Evolutionary conservation across 768 basidiomycete species (phyloP).

Genomic region (Agaricus subrufescens): DNA sequence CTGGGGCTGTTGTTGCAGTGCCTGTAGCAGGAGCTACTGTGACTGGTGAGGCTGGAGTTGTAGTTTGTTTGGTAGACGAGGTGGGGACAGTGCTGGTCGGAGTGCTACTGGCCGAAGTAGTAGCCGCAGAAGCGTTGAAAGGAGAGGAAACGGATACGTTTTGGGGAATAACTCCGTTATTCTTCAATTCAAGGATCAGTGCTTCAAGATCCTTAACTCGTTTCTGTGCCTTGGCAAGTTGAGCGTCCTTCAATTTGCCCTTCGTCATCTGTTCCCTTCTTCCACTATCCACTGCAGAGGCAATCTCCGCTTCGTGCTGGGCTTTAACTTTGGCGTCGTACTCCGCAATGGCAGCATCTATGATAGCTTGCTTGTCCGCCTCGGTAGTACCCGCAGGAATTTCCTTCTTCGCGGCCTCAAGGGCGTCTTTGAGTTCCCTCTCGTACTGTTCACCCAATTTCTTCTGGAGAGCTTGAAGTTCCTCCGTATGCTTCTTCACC

Average conservation of each 20-base stretch:
- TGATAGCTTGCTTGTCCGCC: constrained; percentile 30
- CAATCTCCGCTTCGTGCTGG: constrained; percentile 51
- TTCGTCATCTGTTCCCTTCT: constrained; percentile 59
- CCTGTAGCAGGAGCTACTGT: constrained; percentile 6
- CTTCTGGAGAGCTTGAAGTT: constrained; percentile 51
- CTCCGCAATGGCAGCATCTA: constrained; percentile 46
- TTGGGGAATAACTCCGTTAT: constrained; percentile 42
- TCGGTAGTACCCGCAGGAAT: constrained; percentile 18
- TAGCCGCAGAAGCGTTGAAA: constrained; percentile 15
- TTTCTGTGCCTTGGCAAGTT: constrained; percentile 55
- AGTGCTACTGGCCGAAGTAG: constrained; percentile 12
- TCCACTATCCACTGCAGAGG: constrained; percentile 64
- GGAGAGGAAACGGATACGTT: constrained; percentile 21
- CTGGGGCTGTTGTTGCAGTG: constrained; percentile 6
- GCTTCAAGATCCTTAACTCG: constrained; percentile 67
- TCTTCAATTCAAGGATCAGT: constrained; percentile 54
- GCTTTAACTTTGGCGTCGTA: constrained; percentile 43
- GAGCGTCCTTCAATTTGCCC: constrained; percentile 65
- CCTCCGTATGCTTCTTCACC: constrained; percentile 51
- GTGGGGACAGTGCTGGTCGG: constrained; percentile 10
- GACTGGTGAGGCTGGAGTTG: constrained; percentile 16
- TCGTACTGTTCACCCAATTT: constrained; percentile 50
- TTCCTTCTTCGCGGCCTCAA: constrained; percentile 32
- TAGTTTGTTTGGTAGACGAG: constrained; percentile 12
- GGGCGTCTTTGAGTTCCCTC: constrained; percentile 44